Conservation (phyloP, 176 grass and related monocot genomes). For the Hordeum vulgare region DNA sequence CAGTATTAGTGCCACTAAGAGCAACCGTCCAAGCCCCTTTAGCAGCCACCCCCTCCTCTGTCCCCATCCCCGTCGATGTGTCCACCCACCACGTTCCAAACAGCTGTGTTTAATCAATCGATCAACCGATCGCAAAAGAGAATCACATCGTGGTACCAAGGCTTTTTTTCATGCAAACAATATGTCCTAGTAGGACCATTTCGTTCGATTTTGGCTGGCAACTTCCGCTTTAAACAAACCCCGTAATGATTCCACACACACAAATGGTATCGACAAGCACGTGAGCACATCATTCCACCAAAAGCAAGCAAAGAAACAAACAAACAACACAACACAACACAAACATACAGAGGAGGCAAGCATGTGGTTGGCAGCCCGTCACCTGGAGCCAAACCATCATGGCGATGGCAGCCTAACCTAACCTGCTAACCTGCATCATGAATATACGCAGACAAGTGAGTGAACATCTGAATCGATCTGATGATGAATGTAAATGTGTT, state of each 20-base stretch:
- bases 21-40: background rate
- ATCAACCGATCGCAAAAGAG: no score
- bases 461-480: no score
- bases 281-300: background rate
- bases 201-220: background rate
- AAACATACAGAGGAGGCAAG: no score
- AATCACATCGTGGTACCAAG: no score
- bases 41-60: background rate
- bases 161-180: no score
- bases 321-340: no score
- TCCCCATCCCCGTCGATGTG: background rate
- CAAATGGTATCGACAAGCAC: background rate
- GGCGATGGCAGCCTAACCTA: no score
- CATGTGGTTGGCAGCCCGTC: no score
- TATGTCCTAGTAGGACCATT: background rate
- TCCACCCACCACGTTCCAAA: background rate
- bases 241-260: background rate
- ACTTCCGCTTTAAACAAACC: background rate
- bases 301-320: background rate
- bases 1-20: background rate
- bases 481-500: background rate
- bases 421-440: no score
- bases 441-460: no score
- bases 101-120: background rate
- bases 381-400: no score